Percentiles rank a stretch among this genome's conserved stretches.
These are phyloP conservation scores for Saccharomycopsis fibuligera DNA, from an alignment of 805 yeast species.

Conservation along the genomic window DNA sequence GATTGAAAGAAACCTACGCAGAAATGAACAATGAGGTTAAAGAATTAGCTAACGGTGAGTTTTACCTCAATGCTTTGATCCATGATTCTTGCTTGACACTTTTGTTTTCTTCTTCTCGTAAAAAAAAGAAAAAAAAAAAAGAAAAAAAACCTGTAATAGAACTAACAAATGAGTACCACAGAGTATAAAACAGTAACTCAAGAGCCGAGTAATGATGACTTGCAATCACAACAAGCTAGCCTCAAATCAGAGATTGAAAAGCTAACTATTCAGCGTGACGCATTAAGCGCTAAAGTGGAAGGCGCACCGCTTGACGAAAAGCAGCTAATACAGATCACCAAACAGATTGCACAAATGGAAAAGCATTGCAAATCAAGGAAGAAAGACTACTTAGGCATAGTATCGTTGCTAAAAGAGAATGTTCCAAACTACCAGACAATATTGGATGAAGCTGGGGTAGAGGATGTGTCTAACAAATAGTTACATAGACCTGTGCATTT, in stretches of 20 bases:
- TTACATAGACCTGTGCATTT: too few relatives aligned
- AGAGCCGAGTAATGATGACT: background rate
- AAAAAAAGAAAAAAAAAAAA: too few relatives aligned
- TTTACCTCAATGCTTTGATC: too few relatives aligned
- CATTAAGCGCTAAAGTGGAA: background rate
- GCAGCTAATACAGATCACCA: background rate
- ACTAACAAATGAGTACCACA: background rate
- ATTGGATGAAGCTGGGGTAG: conserved; percentile 8
- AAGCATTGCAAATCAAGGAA: conserved; percentile 4
- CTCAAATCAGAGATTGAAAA: background rate
- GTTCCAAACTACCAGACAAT: conserved; percentile 4
- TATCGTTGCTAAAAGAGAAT: conserved; percentile 7
- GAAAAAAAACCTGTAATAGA: background rate
- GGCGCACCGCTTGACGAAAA: background rate
- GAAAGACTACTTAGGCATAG: conserved; percentile 1
- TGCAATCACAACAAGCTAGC: background rate
- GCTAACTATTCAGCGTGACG: background rate
- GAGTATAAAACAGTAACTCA: background rate
- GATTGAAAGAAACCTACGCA: background rate
- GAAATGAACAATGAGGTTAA: background rate
- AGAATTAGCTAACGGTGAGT: background rate
- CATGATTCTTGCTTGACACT: too few relatives aligned
- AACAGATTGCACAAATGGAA: background rate
- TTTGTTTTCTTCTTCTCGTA: too few relatives aligned
- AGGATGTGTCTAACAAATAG: too few relatives aligned